These are phyloP conservation scores for Ophiocordyceps robertsii DNA, from an alignment of 2,329 filamentous ascomycete species.

Conservation along the genomic window DNA sequence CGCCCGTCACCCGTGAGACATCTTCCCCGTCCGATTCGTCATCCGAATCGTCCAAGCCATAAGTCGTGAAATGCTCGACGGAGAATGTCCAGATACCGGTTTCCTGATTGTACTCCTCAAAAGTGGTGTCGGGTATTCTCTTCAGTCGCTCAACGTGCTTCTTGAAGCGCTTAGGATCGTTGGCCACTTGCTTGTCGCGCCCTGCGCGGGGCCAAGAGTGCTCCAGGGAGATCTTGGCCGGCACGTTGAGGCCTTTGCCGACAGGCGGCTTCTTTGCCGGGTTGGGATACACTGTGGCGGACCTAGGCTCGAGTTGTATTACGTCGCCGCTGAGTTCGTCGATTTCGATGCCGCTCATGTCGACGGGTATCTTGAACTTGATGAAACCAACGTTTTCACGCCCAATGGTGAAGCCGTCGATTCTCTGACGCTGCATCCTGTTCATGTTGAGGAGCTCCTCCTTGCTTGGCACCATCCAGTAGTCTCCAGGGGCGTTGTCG, in stretches of 20 bases:
- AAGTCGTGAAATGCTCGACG: conserved; percentile 95
- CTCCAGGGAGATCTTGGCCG: conserved; percentile 73
- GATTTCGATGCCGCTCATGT: conserved; percentile 65
- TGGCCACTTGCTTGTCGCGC: conserved; percentile 39
- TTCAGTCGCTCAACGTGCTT: conserved; percentile 77
- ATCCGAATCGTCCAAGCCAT: conserved; percentile 68
- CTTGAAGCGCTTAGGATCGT: conserved; percentile 49
- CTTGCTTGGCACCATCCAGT: conserved; percentile 73
- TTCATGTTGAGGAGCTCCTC: conserved; percentile 70
- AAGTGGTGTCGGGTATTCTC: conserved; percentile 67
- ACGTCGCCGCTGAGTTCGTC: conserved; percentile 69
- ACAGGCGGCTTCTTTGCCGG: conserved; percentile 65
- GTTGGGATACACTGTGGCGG: conserved; percentile 77
- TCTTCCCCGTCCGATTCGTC: conserved; percentile 47
- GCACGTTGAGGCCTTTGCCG: conserved; percentile 85
- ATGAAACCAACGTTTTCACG: conserved; percentile 72
- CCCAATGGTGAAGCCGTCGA: conserved; percentile 68
- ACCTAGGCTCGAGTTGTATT: conserved; percentile 62
- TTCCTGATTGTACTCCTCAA: conserved; percentile 64
- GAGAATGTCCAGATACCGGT: conserved; percentile 83
- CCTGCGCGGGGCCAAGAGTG: conserved; percentile 77
- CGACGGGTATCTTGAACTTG: conserved; percentile 68
- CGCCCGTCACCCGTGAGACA: conserved; percentile 10
- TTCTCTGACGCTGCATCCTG: conserved; percentile 60
- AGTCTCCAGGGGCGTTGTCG: conserved; percentile 52